Conservation (phyloP, 1,284 basidiomycete genomes). For the Malassezia globosa region DNA sequence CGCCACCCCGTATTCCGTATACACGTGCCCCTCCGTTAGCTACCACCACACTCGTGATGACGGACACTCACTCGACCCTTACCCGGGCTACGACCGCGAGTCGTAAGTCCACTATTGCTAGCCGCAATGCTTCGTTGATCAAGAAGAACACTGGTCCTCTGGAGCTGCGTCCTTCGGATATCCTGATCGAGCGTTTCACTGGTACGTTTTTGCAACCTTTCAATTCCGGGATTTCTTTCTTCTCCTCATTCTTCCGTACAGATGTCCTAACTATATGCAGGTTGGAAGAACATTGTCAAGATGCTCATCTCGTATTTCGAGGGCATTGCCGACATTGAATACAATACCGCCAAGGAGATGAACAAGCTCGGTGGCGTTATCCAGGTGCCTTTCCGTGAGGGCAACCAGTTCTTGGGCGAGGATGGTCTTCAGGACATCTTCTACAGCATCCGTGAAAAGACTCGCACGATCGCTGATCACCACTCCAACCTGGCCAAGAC, state of each 20-base stretch:
- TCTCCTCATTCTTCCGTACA: too few relatives aligned
- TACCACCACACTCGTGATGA: constrained; percentile 21
- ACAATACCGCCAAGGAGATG: constrained; percentile 85
- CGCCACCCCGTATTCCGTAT: too few relatives aligned
- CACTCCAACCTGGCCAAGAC: constrained; percentile 92
- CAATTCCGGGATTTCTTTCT: too few relatives aligned
- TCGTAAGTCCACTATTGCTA: constrained; percentile 46
- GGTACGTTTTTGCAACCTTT: constrained; percentile 24
- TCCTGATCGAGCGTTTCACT: constrained; percentile 75
- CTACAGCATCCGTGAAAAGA: constrained; percentile 81
- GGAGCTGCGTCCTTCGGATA: constrained; percentile 84
- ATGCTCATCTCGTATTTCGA: constrained; percentile 51
- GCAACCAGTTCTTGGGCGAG: constrained; percentile 54
- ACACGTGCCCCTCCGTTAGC: too few relatives aligned
- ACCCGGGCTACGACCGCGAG: constrained; percentile 41
- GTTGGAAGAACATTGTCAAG: constrained; percentile 81
- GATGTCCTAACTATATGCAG: constrained; percentile 34
- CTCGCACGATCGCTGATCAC: constrained; percentile 83
- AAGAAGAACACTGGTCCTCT: constrained; percentile 52
- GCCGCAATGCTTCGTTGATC: constrained; percentile 49
- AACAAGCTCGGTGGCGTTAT: constrained; percentile 93
- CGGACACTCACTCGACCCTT: constrained; percentile 43
- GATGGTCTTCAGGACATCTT: constrained; percentile 65
- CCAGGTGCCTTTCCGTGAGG: constrained; percentile 88
- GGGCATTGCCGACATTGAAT: constrained; percentile 54